phyloP scores from a whole-genome alignment of 2,329 filamentous ascomycete species.

The Fusarium domesticum region DNA sequence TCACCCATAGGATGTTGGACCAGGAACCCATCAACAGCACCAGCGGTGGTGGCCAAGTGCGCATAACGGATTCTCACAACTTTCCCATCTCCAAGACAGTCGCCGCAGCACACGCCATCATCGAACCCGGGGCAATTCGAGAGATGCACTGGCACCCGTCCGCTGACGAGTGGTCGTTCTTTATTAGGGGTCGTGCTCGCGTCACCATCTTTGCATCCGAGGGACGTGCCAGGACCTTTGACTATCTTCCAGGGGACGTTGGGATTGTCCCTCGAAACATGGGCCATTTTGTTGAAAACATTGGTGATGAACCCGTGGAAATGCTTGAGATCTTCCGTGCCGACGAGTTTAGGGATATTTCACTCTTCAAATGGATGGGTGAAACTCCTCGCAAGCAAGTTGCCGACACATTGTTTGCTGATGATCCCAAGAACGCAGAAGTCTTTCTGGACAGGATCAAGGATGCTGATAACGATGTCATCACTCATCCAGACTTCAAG shows the following conservation, averaged over 20 bases:
- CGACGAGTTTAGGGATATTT: slow-evolving; percentile 70
- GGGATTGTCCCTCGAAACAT: slow-evolving; percentile 75
- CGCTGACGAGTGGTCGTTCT: slow-evolving; percentile 79
- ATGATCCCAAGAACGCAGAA: slow-evolving; percentile 58
- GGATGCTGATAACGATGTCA: slow-evolving; percentile 57
- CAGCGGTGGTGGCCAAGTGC: slow-evolving; percentile 61
- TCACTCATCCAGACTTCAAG: slow-evolving; percentile 38
- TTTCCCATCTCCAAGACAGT: slow-evolving; percentile 72
- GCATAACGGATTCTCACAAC: slow-evolving; percentile 72
- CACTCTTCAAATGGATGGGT: slow-evolving; percentile 71
- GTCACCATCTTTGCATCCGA: slow-evolving; percentile 72
- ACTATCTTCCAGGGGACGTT: slow-evolving; percentile 72
- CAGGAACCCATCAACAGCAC: slow-evolving; percentile 62
- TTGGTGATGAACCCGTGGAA: slow-evolving; percentile 71
- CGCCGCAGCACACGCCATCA: slow-evolving; percentile 68
- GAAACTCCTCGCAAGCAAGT: slow-evolving; percentile 67
- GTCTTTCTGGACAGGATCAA: slow-evolving; percentile 62
- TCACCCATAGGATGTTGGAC: slow-evolving; percentile 69
- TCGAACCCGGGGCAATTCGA: slow-evolving; percentile 68
- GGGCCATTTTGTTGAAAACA: slow-evolving; percentile 80
- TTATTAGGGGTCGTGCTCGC: slow-evolving; percentile 67
- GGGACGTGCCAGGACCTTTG: slow-evolving; percentile 68
- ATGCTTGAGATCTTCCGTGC: slow-evolving; percentile 74
- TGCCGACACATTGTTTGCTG: slow-evolving; percentile 62
- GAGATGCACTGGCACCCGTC: slow-evolving; percentile 84